Base-by-base conservation (phyloP, 2,329 filamentous ascomycete species). In the Talaromyces sp. region DNA sequence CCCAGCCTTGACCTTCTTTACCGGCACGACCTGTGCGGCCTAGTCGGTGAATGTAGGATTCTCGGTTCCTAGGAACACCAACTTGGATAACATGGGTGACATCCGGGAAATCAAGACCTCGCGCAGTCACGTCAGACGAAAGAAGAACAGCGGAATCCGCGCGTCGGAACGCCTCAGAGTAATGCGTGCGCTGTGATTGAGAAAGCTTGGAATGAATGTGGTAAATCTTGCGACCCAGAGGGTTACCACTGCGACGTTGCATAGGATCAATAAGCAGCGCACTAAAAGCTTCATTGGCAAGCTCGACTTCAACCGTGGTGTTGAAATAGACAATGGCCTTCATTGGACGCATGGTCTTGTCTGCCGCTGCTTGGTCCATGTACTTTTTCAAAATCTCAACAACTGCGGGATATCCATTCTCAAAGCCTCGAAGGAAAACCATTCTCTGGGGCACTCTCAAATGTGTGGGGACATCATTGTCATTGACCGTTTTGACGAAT, bases 271-370 rank as follows among this genome's bases (percentile, higher is more conserved):
- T 73, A 29, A 73, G 73, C 59, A 88, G 79, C 36, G 81, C 80
- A 65, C 81, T 78, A 61, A 93, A 86, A 25, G 89, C 79, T 17
- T 84, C 81, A 22, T 84, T 80, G 25, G 87, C 87, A 58, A 93
- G 81, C 65, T 88, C 83, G 53, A 93, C 91, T 68, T 90, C 84
- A 27, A 86, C 85, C 0, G 91, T 96, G 25, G 90, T 92, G 72
- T 91, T 91, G 76, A 94, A 90, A 81, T 97, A 99, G 49, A 97
- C 82, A 67, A 99, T 96, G n/a, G 92, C 92, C 84, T 99, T 99
- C 86, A 98, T 97, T 0, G 92, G 91, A 79, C 68, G 77, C 73
- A 68, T 76, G 70, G 70, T 79, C 64, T 67, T 75, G 61, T 79
- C 75, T 17, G 71, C 71, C 22, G 79, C 75, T 27, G 80, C 79